Percentiles rank a stretch among this genome's conserved stretches.
phyloP scores from a whole-genome alignment of 108 stramenopile species.

The Cyclostephanos invisitatus region DNA sequence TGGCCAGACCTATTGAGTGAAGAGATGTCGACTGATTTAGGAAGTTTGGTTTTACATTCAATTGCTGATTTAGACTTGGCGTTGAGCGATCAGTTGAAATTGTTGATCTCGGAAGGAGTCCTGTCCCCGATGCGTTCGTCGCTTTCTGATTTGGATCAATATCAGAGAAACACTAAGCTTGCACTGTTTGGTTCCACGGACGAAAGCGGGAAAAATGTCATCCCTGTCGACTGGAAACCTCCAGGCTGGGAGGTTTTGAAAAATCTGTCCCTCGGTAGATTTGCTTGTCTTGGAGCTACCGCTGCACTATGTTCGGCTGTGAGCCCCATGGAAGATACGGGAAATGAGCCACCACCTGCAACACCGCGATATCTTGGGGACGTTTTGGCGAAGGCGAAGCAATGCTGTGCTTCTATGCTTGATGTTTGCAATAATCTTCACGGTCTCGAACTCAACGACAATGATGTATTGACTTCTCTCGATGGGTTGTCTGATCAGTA shows the following conservation, averaged over 20 bases:
- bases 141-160: constrained; percentile 68
- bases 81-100: constrained; percentile 66
- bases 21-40: constrained; percentile 73
- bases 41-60: constrained; percentile 66
- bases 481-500: constrained; percentile 22
- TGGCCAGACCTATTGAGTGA: constrained; percentile 80
- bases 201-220: constrained; percentile 54
- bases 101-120: constrained; percentile 80
- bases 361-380: constrained; percentile 26
- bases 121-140: constrained; percentile 77
- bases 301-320: constrained; percentile 72
- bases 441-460: constrained; percentile 24
- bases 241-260: constrained; percentile 68
- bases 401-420: constrained; percentile 24
- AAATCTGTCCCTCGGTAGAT: constrained; percentile 64
- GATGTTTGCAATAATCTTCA: constrained; percentile 44
- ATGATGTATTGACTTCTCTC: constrained; percentile 23
- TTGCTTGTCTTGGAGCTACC: constrained; percentile 69
- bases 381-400: constrained; percentile 32
- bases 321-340: constrained; percentile 46
- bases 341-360: constrained; percentile 40
- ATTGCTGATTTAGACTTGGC: constrained; percentile 66
- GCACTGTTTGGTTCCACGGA: constrained; percentile 65
- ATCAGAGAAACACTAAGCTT: constrained; percentile 56
- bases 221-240: constrained; percentile 82